A percentile compares a stretch with the other conserved stretches of the same genome.
phyloP scores from a whole-genome alignment of 441 rosid genomes.

The Adansonia grandidieri region DNA sequence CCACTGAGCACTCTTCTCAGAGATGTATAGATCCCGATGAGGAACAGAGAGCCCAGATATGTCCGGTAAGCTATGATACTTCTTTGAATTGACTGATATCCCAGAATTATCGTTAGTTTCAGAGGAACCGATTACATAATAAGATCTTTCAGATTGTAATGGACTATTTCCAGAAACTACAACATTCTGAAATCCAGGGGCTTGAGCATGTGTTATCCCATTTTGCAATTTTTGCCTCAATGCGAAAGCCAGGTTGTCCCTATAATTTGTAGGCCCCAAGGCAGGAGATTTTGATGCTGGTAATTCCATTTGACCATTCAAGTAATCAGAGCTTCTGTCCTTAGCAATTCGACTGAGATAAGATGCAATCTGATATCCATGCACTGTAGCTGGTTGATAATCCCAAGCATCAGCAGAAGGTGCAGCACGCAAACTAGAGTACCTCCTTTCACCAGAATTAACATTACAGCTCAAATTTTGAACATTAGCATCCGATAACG shows the following conservation, averaged over 20 bases:
- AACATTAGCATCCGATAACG: conserved; percentile 54
- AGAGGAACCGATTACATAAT: conserved; percentile 48
- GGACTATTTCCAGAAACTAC: conserved; percentile 57
- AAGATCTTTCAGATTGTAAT: conserved; percentile 56
- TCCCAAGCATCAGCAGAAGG: conserved; percentile 66
- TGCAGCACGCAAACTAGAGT: conserved; percentile 62
- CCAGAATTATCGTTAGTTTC: conserved; percentile 48
- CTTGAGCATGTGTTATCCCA: conserved; percentile 56
- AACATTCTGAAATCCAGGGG: conserved; percentile 64
- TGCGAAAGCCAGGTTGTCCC: conserved; percentile 55
- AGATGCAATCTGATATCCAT: conserved; percentile 75
- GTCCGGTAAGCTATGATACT: conserved; percentile 85
- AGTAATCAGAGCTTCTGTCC: conserved; percentile 52
- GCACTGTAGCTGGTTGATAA: conserved; percentile 83
- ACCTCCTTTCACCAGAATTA: conserved; percentile 64
- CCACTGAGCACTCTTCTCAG: conserved; percentile 58
- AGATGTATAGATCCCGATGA: conserved; percentile 48
- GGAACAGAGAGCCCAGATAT: conserved; percentile 73
- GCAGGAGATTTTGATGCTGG: conserved; percentile 52
- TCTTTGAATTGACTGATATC: conserved; percentile 57
- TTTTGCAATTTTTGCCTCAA: conserved; percentile 66
- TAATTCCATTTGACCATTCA: conserved; percentile 62
- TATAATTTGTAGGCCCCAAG: conserved; percentile 50
- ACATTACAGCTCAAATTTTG: conserved; percentile 51
- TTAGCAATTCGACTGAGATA: conserved; percentile 56